Percentiles rank a stretch among this genome's conserved stretches.
These are phyloP conservation scores for Serendipita sp. DNA, from an alignment of 768 basidiomycete genomes.

Conservation along the genomic window DNA sequence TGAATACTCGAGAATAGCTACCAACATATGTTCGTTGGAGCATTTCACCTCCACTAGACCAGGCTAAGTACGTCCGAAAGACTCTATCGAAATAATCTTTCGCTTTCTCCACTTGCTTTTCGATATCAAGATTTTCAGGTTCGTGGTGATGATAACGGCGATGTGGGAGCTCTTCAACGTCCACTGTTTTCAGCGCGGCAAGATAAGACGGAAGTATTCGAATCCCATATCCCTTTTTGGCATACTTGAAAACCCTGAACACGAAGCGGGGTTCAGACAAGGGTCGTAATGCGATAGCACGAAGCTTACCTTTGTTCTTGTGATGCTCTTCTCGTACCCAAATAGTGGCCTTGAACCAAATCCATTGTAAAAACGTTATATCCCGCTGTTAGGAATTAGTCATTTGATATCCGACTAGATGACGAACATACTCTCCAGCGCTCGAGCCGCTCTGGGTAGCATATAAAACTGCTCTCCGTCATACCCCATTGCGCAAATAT, in stretches of 20 bases:
- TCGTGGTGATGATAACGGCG: background rate
- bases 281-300: background rate
- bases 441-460: constrained; percentile 11
- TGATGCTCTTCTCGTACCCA: constrained; percentile 9
- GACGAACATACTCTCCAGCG: constrained; percentile 8
- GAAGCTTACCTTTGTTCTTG: constrained; percentile 8
- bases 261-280: background rate
- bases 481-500: constrained; percentile 9
- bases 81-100: background rate
- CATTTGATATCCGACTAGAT: background rate
- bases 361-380: constrained; percentile 11
- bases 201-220: constrained; percentile 10
- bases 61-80: background rate
- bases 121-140: background rate
- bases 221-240: constrained; percentile 11
- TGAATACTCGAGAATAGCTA: background rate
- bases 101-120: background rate
- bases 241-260: constrained; percentile 11
- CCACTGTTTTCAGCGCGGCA: background rate
- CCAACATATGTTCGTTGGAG: background rate
- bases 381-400: background rate
- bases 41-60: background rate
- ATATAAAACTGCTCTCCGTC: constrained; percentile 9
- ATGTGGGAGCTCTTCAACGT: background rate
- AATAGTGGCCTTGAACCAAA: constrained; percentile 9